These are phyloP conservation scores for Phytophthora pseudosyringae DNA, from an alignment of 352 stramenopile species.

Conservation along the genomic window DNA sequence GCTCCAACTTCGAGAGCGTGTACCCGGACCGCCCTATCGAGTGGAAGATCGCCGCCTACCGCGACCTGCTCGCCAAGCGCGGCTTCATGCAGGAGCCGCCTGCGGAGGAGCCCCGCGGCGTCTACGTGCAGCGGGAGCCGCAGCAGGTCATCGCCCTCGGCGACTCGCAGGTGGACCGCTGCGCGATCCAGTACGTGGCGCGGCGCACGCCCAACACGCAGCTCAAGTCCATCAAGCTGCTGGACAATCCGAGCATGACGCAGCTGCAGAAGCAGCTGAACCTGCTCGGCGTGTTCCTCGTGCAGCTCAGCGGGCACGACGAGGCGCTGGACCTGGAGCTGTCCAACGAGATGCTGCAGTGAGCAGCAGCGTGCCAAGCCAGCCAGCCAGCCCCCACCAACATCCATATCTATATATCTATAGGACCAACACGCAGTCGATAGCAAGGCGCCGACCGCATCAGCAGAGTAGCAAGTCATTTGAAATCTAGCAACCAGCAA, in stretches of 20 bases:
- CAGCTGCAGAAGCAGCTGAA: conserved; percentile 78
- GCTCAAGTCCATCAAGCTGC: conserved; percentile 82
- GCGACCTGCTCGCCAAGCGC: conserved; percentile 54
- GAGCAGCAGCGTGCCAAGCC: conserved; percentile 5
- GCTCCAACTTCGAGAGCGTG: conserved; percentile 61
- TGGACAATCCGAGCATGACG: conserved; percentile 76
- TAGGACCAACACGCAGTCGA: conserved; percentile 12
- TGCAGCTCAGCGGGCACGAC: conserved; percentile 65
- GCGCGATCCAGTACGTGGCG: conserved; percentile 73
- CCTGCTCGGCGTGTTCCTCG: conserved; percentile 64
- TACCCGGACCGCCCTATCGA: conserved; percentile 71
- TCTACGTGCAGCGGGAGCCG: conserved; percentile 31
- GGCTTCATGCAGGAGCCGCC: conserved; percentile 29
- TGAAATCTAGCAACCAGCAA: conserved; percentile 27
- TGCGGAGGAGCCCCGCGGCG: conserved; percentile 28
- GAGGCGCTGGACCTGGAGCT: conserved; percentile 78
- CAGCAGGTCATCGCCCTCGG: conserved; percentile 79
- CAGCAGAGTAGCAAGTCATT: conserved; percentile 9
- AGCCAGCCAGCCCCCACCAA: conserved; percentile 6
- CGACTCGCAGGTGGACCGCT: conserved; percentile 76
- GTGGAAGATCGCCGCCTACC: conserved; percentile 83
- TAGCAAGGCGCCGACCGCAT: conserved; percentile 3
- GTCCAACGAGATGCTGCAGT: conserved; percentile 75
- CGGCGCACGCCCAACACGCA: conserved; percentile 51
- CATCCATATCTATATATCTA: conserved; percentile 46